Percentiles rank a stretch among this genome's conserved stretches.
These are phyloP conservation scores for Coemansia sp. DNA, from an alignment of 192 early-diverging fungal genomes.

Conservation along the genomic window DNA sequence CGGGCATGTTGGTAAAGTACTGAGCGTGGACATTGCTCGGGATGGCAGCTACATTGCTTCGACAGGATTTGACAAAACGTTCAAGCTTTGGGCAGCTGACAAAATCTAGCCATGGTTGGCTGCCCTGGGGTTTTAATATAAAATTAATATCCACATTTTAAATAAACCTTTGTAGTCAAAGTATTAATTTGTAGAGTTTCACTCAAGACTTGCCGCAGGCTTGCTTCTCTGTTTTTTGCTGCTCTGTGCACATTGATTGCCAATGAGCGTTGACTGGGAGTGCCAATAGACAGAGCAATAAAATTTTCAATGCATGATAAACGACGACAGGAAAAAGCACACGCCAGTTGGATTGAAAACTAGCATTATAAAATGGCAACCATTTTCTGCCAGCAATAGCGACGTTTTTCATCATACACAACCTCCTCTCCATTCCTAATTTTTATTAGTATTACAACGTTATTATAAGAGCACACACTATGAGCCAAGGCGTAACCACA, in stretches of 20 bases:
- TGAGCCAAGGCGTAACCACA: too few relatives aligned
- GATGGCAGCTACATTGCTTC: slow-evolving; percentile 86
- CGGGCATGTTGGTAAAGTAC: slow-evolving; percentile 89
- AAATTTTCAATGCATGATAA: too few relatives aligned
- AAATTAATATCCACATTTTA: not conserved
- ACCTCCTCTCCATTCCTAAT: not conserved
- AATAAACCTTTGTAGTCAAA: not conserved
- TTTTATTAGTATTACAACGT: too few relatives aligned
- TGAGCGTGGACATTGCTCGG: slow-evolving; percentile 75
- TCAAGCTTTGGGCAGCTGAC: slow-evolving; percentile 84
- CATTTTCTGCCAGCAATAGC: not conserved
- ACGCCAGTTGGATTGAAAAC: not conserved
- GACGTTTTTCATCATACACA: not conserved
- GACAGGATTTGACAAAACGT: slow-evolving; percentile 87
- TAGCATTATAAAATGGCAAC: not conserved
- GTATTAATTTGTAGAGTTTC: not conserved
- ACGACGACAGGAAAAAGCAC: not conserved
- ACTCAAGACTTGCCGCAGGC: not conserved
- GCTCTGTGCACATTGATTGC: not conserved
- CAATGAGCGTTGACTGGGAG: not conserved
- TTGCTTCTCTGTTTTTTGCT: not conserved
- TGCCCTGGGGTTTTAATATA: not conserved
- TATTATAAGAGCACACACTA: too few relatives aligned
- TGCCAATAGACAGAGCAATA: not conserved
- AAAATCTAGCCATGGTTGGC: slow-evolving; percentile 11